Evolutionary conservation across 176 grass and related monocot genomes (phyloP), one percentile per base, ranked within the genome.

Genomic region (Aegilops longissima): DNA sequence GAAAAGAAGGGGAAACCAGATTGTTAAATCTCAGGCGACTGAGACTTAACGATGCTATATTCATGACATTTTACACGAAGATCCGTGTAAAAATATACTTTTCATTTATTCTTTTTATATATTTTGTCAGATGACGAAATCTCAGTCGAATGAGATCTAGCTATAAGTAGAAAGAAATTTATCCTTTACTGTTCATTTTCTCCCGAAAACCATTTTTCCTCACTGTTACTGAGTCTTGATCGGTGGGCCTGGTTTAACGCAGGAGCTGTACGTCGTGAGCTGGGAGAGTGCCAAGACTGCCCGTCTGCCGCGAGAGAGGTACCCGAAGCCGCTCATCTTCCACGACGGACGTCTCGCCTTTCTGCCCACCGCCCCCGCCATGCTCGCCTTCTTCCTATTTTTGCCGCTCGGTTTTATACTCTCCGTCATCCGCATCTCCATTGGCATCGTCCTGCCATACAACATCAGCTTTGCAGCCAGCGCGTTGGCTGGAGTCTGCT

Each of bases 251-350:
- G 36, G 23, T 4, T 77, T 58, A 40, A 17, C 8, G 61, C 93
- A 98, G 96, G 92, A 98, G 80, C 79, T 89, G n/a, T 94, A 90
- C 25, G 70, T 78, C 0, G 88, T 96, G 44, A 92, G 56, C 81
- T 83, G 84, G 51, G 83, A 90, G 16, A 93, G 73, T 61, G 25
- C 45, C 9, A 45, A 76, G 36, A 92, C 61, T 27, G 67, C 85
- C 59, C 67, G 36, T 52, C 77, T 96, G 35, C 85, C 92, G 3
- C 89, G 93, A 2, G 88, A 72, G n/a, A 96, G 76, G 72, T 98
- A 94, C 88, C 96, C 93, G 21, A 98, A 93, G 87, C 96, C 90
- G 30, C 76, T 98, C 62, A 91, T 98, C 70, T 98, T 98, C 89
- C 96, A 98, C 71, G 96, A 98, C 84, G 93, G 96, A 12, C 91